Percentiles rank a stretch among this genome's conserved stretches.
phyloP scores from a whole-genome alignment of 352 stramenopile species.

The Elongisporangium senticosum region DNA sequence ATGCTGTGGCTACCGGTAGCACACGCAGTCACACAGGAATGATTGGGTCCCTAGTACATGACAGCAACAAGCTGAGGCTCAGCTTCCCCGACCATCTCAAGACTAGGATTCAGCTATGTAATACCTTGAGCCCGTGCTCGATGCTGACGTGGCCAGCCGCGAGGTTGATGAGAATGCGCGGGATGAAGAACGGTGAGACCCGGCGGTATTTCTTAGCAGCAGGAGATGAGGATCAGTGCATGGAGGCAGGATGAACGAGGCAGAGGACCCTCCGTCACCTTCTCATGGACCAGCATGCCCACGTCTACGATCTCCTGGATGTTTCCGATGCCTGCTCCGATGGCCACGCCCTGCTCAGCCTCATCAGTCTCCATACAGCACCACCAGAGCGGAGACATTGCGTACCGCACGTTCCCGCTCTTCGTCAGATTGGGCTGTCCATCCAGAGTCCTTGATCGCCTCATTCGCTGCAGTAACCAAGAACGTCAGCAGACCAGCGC shows the following conservation, averaged over 20 bases:
- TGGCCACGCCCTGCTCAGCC: constrained; percentile 61
- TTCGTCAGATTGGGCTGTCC: constrained; percentile 52
- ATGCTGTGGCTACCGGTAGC: constrained; percentile 96
- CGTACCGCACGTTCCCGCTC: constrained; percentile 58
- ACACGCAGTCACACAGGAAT: constrained; percentile 95
- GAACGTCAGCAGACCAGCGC: constrained; percentile 2
- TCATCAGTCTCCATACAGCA: constrained; percentile 1
- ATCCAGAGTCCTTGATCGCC: constrained; percentile 74
- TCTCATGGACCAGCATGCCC: constrained; percentile 47
- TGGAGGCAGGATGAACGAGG: too few species aligned
- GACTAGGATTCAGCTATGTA: not conserved
- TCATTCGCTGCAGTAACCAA: constrained; percentile 48
- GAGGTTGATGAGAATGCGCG: constrained; percentile 91
- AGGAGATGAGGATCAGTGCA: not conserved
- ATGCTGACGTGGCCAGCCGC: constrained; percentile 91
- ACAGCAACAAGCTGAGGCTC: not conserved
- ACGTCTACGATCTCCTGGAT: constrained; percentile 83
- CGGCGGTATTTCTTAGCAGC: constrained; percentile 72
- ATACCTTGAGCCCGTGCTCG: constrained; percentile 84
- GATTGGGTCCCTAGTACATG: constrained; percentile 92
- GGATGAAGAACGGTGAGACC: constrained; percentile 92
- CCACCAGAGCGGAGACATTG: not conserved
- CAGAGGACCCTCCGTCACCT: constrained; percentile 22
- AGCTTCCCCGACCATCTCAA: not conserved
- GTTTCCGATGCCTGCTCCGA: constrained; percentile 84